These are phyloP conservation scores for Heterobasidion parviporum DNA, from an alignment of 1,284 basidiomycete genomes.

Conservation along the genomic window DNA sequence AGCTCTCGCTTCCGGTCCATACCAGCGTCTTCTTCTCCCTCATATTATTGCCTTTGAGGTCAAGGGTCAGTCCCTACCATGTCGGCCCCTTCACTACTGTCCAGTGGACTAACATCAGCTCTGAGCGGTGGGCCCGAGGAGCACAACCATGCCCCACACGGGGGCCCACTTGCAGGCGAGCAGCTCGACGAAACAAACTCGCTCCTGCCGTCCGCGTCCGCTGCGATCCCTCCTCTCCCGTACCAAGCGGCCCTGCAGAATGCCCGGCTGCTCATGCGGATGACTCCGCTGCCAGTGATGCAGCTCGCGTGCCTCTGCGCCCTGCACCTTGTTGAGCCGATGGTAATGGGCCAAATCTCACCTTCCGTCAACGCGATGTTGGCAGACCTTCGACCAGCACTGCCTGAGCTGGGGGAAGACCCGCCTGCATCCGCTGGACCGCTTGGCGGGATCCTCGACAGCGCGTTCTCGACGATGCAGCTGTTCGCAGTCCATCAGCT, in stretches of 20 bases:
- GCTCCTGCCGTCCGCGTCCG: not conserved
- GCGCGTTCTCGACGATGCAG: not conserved
- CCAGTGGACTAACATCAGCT: no score
- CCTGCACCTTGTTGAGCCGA: not conserved
- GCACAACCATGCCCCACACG: not conserved
- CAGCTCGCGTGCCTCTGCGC: not conserved
- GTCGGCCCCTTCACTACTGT: no score
- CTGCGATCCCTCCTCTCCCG: not conserved
- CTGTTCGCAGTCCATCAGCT: not conserved
- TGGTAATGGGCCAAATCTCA: not conserved
- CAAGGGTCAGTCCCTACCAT: no score
- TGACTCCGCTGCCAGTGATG: not conserved
- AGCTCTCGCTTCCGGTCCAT: no score
- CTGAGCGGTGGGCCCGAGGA: not conserved
- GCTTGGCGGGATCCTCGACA: not conserved
- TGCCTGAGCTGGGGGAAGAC: not conserved
- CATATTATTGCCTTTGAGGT: no score
- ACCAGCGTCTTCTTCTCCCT: no score
- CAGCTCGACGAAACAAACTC: not conserved
- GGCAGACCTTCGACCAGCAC: not conserved
- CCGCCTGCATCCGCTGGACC: not conserved
- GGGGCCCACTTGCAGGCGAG: not conserved
- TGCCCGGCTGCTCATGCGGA: not conserved
- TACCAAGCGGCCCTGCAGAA: not conserved
- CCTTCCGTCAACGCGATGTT: not conserved